Evolutionary conservation across 768 basidiomycete genomes (phyloP), one percentile per base, ranked within the genome.

Genomic region (Lentinula sp.): DNA sequence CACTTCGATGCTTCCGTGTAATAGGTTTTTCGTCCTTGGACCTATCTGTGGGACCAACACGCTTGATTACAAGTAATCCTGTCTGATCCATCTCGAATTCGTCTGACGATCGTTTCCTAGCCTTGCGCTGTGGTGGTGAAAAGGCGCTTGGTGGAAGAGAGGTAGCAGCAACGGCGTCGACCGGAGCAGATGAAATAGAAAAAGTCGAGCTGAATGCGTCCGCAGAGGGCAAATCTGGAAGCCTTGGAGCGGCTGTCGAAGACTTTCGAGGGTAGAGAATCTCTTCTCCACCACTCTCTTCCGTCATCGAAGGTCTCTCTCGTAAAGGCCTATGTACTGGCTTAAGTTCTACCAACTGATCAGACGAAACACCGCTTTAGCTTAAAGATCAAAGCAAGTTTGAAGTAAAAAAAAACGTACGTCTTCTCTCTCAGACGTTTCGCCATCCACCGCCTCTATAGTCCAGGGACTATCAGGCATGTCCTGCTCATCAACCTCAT

Each of bases 201-300:
- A 70, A 37, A 69, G 73, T 11, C 23, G 43, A 45, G 18, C n/a
- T 50, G 32, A 43, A 32, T 15, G 45, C 28, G 13, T 28, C 45
- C 16, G 67, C n/a, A 70, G 65, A 43, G 70, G 57, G 57, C 31
- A 50, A 37, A 48, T 49, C 37, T 34, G 57, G 57, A 21, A 59
- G 48, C 18, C 45, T 56, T 68, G 67, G 64, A 35, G 45, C 66
- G 66, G 21, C 65, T 65, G 57, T 68, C 65, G 7, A 71, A 31
- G 75, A 75, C 63, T 89, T 84, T 60, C 91, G 87, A 43, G 91
- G 91, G 72, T 94, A 94, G 31, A 94, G 75, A 62, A 94, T 93
- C 72, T 94, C 92, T 72, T 94, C 92, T 45, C 92, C 91, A 4
- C 92, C 92, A 67, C 91, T 93, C 72, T 93, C 92, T 64, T 90